phyloP scores from a whole-genome alignment of 2,329 filamentous ascomycete genomes.

The Trichoderma koningiopsis region DNA sequence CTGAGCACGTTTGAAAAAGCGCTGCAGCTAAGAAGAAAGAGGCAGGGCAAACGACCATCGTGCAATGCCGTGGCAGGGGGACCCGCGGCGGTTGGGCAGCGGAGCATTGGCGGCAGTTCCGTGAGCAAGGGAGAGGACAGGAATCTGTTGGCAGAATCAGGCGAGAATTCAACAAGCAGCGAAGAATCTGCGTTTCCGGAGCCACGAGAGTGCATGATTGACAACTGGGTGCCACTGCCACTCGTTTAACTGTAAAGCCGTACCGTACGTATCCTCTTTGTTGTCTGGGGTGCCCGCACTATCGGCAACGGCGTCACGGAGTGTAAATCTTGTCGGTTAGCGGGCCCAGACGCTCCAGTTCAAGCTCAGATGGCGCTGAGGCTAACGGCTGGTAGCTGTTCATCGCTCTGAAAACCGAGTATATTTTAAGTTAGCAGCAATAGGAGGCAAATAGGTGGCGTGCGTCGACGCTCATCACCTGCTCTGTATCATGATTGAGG shows the following conservation, averaged over 20 bases:
- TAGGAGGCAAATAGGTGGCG: not conserved
- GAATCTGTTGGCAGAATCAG: slow-evolving; percentile 1
- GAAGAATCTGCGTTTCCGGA: slow-evolving; percentile 12
- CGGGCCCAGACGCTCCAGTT: not conserved
- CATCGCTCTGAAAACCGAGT: not conserved
- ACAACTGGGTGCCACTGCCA: not conserved
- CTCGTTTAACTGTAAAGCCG: not conserved
- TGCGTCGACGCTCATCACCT: not conserved
- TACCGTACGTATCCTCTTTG: not conserved
- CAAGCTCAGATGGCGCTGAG: not conserved
- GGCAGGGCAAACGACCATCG: not conserved
- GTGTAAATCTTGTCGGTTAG: not conserved
- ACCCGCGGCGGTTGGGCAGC: slow-evolving; percentile 14
- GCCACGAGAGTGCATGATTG: slow-evolving; percentile 17
- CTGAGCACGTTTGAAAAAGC: slow-evolving; percentile 13
- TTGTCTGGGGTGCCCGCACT: slow-evolving; percentile 7
- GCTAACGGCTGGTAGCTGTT: not conserved
- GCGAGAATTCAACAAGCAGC: not conserved
- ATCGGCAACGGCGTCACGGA: slow-evolving; percentile 20
- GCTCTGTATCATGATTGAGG: slow-evolving; percentile 2
- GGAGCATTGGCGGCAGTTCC: slow-evolving; percentile 19
- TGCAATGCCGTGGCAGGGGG: slow-evolving; percentile 13
- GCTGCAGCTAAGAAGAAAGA: slow-evolving; percentile 16
- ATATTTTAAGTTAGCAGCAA: not conserved
- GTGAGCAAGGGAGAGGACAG: slow-evolving; percentile 1